Evolutionary conservation across 768 basidiomycete genomes (phyloP), one percentile per base, ranked within the genome.

Genomic region (Sutorius australiensis): DNA sequence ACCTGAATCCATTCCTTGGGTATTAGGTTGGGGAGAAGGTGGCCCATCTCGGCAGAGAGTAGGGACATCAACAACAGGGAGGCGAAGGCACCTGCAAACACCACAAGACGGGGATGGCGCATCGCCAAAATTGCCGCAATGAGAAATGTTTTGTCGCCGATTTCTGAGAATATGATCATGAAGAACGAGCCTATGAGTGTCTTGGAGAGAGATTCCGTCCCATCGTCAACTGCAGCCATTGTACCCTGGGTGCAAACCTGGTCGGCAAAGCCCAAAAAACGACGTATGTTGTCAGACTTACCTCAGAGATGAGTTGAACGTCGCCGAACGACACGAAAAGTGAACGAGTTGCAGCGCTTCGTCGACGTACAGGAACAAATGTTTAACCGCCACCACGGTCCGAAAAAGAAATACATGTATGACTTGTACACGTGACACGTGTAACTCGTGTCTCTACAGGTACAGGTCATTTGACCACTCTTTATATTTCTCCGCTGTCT

Each of bases 101-200:
- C 93, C 51, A 84, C 72, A 40, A 87, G 60, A 19, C 95, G 86
- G 1, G 93, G 86, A 67, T 97, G 93, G 7, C 92, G 87, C 84
- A 94, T 94, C 11, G 95, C 93, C 62, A 82, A 89, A 46, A 95
- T 92, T 46, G 95, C 92, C 45, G 95, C 87, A 33, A 88, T 86
- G 58, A 88, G 75, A 64, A 88, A 88, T 0, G 95, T 98, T 70
- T 98, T 97, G 83, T 98, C 95, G 21, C 95, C 95, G 39, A 95
- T 87, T 76, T 94, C 92, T 3, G 91, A 92, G 66, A 89, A 77
- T 32, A 98, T 87, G 63, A 97, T 98, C 86, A 95, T 93, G 56
- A 80, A 70, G 74, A 94, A 92, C 6, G 92, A 82, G 64, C 92
- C 87, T 6, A 80, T 53, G 55, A 95, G 80, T 10, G 84, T 88